Evolutionary conservation across 345 rosid genomes (phyloP).

Genomic region (Angophora floribunda): DNA sequence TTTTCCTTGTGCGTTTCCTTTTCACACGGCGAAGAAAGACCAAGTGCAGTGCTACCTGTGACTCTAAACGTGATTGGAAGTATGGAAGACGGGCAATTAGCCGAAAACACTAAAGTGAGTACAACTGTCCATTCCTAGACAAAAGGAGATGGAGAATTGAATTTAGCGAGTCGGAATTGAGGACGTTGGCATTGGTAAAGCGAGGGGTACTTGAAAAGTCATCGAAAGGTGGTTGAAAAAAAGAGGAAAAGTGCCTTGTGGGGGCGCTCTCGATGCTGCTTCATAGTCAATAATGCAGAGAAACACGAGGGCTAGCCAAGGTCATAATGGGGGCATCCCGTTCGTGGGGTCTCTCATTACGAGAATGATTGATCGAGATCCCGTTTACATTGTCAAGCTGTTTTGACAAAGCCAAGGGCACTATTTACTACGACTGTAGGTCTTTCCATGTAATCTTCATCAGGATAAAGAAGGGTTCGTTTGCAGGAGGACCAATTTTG

Average conservation of each 20-base stretch:
- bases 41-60: neutral
- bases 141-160: neutral
- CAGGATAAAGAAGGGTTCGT: neutral
- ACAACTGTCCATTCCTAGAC: neutral
- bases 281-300: neutral
- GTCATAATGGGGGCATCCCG: neutral
- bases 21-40: neutral
- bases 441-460: neutral
- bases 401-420: neutral
- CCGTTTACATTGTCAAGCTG: neutral
- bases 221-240: neutral
- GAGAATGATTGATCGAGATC: neutral
- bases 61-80: neutral
- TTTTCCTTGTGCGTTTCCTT: neutral
- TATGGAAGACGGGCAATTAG: neutral
- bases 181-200: neutral
- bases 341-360: neutral
- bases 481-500: neutral
- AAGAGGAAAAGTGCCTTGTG: neutral
- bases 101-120: neutral
- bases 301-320: neutral
- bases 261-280: neutral
- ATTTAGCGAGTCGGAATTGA: neutral
- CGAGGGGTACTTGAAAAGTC: neutral
- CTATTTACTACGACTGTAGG: neutral